These are phyloP conservation scores for Aspergillus oerlinghausenensis DNA, from an alignment of 2,329 filamentous ascomycete species.

Conservation along the genomic window DNA sequence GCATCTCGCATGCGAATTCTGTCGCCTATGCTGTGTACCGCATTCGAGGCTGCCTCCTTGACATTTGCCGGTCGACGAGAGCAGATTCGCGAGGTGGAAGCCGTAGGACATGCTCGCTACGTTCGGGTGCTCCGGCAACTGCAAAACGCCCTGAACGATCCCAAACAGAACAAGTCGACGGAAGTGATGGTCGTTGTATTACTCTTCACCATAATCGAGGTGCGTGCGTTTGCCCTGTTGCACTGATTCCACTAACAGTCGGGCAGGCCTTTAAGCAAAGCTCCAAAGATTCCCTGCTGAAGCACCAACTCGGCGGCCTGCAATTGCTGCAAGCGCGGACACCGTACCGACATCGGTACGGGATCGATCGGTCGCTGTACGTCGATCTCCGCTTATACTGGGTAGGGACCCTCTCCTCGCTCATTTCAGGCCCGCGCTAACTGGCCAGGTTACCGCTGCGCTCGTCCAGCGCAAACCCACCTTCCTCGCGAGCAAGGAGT, in stretches of 20 bases:
- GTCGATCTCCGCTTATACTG: conserved; percentile 26
- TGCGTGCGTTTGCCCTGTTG: neutral
- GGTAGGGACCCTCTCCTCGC: conserved; percentile 12
- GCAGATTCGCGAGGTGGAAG: conserved; percentile 13
- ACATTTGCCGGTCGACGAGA: conserved; percentile 20
- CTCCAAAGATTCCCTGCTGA: conserved; percentile 20
- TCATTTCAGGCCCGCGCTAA: neutral
- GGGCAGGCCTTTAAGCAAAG: conserved; percentile 23
- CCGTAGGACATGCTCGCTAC: conserved; percentile 19
- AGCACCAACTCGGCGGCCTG: conserved; percentile 22
- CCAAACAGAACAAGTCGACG: conserved; percentile 16
- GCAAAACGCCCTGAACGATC: conserved; percentile 16
- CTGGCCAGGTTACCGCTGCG: conserved; percentile 19
- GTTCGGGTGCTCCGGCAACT: conserved; percentile 13
- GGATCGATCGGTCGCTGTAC: conserved; percentile 22
- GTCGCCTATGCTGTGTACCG: conserved; percentile 19
- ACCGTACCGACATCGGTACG: conserved; percentile 21
- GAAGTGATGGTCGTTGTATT: conserved; percentile 21
- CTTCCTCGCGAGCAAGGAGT: conserved; percentile 20
- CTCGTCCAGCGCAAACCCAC: conserved; percentile 19
- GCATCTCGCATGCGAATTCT: conserved; percentile 21
- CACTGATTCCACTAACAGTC: neutral
- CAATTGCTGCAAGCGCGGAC: conserved; percentile 18
- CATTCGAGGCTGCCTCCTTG: conserved; percentile 21
- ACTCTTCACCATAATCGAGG: conserved; percentile 23